Conservation (phyloP, 164 flowering plant genomes). For the Euptelea pleiosperma region DNA sequence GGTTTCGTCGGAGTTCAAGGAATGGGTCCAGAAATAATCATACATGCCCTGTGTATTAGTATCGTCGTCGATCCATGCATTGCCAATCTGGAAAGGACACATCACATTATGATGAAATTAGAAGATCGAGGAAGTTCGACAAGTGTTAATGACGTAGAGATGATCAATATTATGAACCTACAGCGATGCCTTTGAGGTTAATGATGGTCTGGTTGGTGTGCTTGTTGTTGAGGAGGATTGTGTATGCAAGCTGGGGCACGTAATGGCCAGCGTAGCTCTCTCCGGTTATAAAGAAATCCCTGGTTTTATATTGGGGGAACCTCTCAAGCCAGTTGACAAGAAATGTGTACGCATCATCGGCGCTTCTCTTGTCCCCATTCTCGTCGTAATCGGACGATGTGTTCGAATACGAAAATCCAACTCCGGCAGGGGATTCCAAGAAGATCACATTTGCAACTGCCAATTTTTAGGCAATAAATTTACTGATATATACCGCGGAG, state of each 20-base stretch:
- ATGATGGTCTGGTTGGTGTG: slow-evolving; percentile 24
- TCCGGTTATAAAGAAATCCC: slow-evolving; percentile 32
- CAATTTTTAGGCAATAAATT: too few species aligned
- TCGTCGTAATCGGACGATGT: slow-evolving; percentile 20
- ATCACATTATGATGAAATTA: too few species aligned
- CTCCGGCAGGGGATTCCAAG: slow-evolving; percentile 43
- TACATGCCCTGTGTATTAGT: slow-evolving; percentile 19
- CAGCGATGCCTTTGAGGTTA: slow-evolving; percentile 27
- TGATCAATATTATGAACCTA: slow-evolving; percentile 6
- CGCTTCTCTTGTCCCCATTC: slow-evolving; percentile 30
- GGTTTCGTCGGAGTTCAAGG: slow-evolving; percentile 40
- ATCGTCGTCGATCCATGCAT: slow-evolving; percentile 33
- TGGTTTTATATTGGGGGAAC: slow-evolving; percentile 33
- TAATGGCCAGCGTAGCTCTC: slow-evolving; percentile 34
- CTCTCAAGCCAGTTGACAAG: slow-evolving; percentile 29
- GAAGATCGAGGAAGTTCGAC: background rate
- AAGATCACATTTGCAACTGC: slow-evolving; percentile 38
- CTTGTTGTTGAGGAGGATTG: slow-evolving; percentile 25
- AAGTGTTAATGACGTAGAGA: too few species aligned
- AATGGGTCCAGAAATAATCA: slow-evolving; percentile 42
- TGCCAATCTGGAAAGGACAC: slow-evolving; percentile 38
- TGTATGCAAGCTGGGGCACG: slow-evolving; percentile 32
- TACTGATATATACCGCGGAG: too few species aligned
- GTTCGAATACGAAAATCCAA: slow-evolving; percentile 38
- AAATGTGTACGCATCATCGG: slow-evolving; percentile 23